Evolutionary conservation across 805 yeast genomes (phyloP).

Genomic region (Nakazawaea wickerhamii): DNA sequence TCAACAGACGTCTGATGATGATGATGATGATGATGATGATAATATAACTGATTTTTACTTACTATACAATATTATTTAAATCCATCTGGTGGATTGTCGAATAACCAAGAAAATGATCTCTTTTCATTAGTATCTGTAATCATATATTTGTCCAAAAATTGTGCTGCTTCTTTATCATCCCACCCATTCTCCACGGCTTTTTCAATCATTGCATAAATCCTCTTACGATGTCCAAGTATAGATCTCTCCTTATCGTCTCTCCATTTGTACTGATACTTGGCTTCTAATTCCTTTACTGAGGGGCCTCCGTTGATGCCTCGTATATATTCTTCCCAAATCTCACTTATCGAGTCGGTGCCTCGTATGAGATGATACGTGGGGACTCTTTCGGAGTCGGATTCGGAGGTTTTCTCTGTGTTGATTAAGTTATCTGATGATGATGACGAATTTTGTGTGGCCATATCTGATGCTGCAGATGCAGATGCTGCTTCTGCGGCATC

Average conservation of each 20-base stretch:
- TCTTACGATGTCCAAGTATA: constrained; percentile 47
- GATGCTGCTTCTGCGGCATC: not conserved
- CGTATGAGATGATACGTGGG: constrained; percentile 12
- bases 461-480: no score
- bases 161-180: constrained; percentile 26
- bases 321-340: constrained; percentile 53
- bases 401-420: no score
- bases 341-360: constrained; percentile 33
- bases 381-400: no score
- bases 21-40: not conserved
- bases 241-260: constrained; percentile 47
- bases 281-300: constrained; percentile 43
- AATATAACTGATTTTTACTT: not conserved
- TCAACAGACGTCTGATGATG: constrained; percentile 1
- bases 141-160: constrained; percentile 28
- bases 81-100: constrained; percentile 25
- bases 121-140: constrained; percentile 22
- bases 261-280: constrained; percentile 48
- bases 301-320: constrained; percentile 48
- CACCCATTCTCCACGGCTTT: constrained; percentile 22
- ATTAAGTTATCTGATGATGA: no score
- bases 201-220: constrained; percentile 51
- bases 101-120: constrained; percentile 28
- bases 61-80: constrained; percentile 9
- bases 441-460: no score